These are phyloP conservation scores for Plenodomus tracheiphilus DNA, from an alignment of 2,329 filamentous ascomycete species.

Conservation along the genomic window DNA sequence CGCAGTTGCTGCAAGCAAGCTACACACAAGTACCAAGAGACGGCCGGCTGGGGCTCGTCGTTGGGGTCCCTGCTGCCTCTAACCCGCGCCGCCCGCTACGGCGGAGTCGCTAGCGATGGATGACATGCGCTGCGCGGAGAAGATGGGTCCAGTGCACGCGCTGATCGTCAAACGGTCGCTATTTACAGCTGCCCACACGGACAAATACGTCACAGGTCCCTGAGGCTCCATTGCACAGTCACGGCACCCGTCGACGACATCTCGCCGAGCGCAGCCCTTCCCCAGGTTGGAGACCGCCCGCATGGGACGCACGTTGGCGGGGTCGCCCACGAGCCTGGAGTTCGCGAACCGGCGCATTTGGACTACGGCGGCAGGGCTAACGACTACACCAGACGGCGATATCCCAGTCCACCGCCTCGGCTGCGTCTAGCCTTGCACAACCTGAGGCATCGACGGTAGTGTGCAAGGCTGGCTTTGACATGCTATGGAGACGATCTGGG, in stretches of 20 bases:
- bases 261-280: not conserved
- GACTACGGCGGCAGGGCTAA: not conserved
- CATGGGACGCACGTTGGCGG: not conserved
- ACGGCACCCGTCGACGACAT: not conserved
- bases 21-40: not conserved
- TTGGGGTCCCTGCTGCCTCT: not conserved
- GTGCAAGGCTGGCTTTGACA: too few species aligned
- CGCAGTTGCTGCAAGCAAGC: not conserved
- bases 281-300: not conserved
- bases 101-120: not conserved
- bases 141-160: not conserved
- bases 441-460: not conserved
- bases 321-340: not conserved
- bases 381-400: too few species aligned
- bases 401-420: too few species aligned
- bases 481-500: too few species aligned
- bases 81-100: not conserved
- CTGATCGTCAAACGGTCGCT: not conserved
- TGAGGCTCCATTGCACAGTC: not conserved
- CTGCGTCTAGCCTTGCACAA: not conserved
- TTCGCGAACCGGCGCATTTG: too few species aligned
- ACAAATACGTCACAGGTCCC: not conserved
- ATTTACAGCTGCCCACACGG: not conserved
- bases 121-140: not conserved
- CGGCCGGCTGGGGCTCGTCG: not conserved